A percentile compares a stretch with the other conserved stretches of the same genome.
These are phyloP conservation scores for Aspergillus diversus DNA, from an alignment of 495 filamentous ascomycete species.

Conservation along the genomic window DNA sequence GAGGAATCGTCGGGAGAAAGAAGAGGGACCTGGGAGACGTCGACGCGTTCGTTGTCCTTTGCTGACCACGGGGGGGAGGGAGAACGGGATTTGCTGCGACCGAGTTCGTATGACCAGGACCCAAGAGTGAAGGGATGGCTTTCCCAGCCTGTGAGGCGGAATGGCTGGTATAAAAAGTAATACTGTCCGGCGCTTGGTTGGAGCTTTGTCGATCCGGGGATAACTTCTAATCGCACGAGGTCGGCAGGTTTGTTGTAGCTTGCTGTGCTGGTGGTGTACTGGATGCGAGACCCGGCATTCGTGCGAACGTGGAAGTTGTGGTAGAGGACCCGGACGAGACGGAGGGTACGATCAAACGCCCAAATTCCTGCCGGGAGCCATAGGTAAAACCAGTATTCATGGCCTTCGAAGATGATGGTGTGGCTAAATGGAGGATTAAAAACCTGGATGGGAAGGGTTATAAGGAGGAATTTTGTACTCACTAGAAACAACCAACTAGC, in stretches of 20 bases:
- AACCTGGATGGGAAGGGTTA: not conserved
- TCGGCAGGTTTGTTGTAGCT: constrained; percentile 52
- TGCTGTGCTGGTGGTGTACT: constrained; percentile 37
- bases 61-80: not conserved
- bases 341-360: constrained; percentile 52
- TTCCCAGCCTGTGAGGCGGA: constrained; percentile 55
- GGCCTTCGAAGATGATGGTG: constrained; percentile 47
- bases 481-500: constrained; percentile 59
- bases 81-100: not conserved
- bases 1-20: constrained; percentile 26
- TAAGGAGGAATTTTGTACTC: constrained; percentile 21
- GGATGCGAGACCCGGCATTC: constrained; percentile 22
- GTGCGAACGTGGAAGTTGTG: constrained; percentile 47
- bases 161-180: constrained; percentile 60
- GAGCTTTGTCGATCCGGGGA: constrained; percentile 34
- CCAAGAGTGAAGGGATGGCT: constrained; percentile 65
- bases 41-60: constrained; percentile 17
- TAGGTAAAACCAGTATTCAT: constrained; percentile 55
- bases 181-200: constrained; percentile 53
- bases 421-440: constrained; percentile 40
- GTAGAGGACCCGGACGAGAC: constrained; percentile 50
- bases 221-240: constrained; percentile 53
- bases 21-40: constrained; percentile 39
- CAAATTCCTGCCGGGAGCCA: constrained; percentile 57
- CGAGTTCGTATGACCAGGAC: constrained; percentile 39